A percentile compares a stretch with the other conserved stretches of the same genome.
Conservation (phyloP, 352 stramenopile genomes). For the Phytophthora constricta region DNA sequence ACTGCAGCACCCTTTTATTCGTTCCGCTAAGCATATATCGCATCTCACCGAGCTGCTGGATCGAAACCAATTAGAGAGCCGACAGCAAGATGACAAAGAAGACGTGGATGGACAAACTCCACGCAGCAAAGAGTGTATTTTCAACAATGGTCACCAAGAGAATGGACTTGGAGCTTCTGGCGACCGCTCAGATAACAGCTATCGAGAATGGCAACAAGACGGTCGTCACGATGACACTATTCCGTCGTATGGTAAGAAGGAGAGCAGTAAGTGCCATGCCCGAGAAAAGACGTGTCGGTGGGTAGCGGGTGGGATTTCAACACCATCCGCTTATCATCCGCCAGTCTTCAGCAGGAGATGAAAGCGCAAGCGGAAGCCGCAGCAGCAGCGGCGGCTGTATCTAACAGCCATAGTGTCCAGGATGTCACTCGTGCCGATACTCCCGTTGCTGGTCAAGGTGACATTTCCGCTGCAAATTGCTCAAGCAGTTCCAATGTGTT, state of each 20-base stretch:
- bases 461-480: neutral
- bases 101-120: conserved; percentile 7
- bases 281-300: conserved; percentile 44
- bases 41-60: conserved; percentile 77
- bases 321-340: conserved; percentile 65
- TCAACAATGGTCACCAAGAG: conserved; percentile 20
- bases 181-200: conserved; percentile 19
- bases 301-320: conserved; percentile 85
- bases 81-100: conserved; percentile 24
- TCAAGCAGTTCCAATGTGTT: conserved; percentile 5
- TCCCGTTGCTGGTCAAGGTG: conserved; percentile 1
- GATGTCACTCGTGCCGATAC: neutral
- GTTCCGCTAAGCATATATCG: conserved; percentile 68
- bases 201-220: conserved; percentile 16
- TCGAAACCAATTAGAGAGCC: conserved; percentile 41
- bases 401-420: conserved; percentile 4
- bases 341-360: conserved; percentile 41
- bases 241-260: conserved; percentile 35
- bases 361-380: conserved; percentile 36
- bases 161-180: conserved; percentile 15
- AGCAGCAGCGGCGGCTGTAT: conserved; percentile 6
- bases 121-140: conserved; percentile 5
- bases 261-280: conserved; percentile 46
- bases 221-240: conserved; percentile 32
- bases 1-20: conserved; percentile 88